Base-by-base conservation (phyloP, 208 protist genomes). In the Crithidia mellificae region DNA sequence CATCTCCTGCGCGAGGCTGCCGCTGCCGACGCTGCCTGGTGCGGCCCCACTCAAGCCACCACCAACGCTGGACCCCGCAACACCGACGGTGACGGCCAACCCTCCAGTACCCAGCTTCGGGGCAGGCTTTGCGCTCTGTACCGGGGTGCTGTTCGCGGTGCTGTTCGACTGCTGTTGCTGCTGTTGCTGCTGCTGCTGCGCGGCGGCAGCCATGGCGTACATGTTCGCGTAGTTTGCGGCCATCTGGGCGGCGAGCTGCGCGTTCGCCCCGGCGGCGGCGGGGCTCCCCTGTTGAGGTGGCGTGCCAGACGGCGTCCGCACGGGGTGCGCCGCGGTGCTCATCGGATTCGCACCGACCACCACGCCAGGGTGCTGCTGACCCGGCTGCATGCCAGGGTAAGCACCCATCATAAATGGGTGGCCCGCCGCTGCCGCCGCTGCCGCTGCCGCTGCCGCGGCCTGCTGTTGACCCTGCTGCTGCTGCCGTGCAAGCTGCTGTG, bases 401-500 rank as follows among this genome's bases (percentile, higher is more conserved):
- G 34, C n/a, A 34, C 55, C 24, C 54, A 59, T 30, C 46, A 65
- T 59, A 24, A 68, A 56, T 3, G 63, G 39, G 24, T 68, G 63
- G 1, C 22, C 51, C 47, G 59, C 38, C 67, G 51, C 19, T 64
- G 66, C n/a, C 51, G 52, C 41, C 43, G 62, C 24, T 67, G 77
- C n/a, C 25, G 61, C 24, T 81, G 70, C 6, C 24, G 19, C n/a
- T 38, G 34, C 22, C 53, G 68, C 32, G 61, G 77, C 12, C 34
- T 38, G 34, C 22, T 59, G 68, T 25, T 66, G 77, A n/a, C n/a
- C n/a, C n/a, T n/a, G n/a, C n/a, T 38, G 34, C 22, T 59, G 68
- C 32, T 66, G 77, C 12, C 34, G 59, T 2, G 77, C 63, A 9
- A 70, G 70, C 43, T 78, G 59, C 34, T 79, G 73, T 39, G 64